These are phyloP conservation scores for Colletotrichum tamarilloi DNA, from an alignment of 2,329 filamentous ascomycete genomes.

Conservation along the genomic window DNA sequence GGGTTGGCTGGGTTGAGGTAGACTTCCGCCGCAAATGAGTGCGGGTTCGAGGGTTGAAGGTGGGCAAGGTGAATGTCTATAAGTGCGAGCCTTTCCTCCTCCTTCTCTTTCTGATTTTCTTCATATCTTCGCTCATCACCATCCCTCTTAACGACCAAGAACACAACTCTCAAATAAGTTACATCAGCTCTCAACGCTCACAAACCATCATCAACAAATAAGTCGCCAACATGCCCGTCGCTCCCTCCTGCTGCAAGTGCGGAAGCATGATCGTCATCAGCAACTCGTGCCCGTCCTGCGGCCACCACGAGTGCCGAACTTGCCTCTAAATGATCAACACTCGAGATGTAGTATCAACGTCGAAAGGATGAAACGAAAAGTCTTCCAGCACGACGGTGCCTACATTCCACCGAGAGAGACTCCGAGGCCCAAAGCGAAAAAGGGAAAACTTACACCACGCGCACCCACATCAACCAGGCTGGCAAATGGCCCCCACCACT, in stretches of 20 bases:
- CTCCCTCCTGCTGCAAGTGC: slow-evolving; percentile 67
- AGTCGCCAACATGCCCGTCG: slow-evolving; percentile 53
- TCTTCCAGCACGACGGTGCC: not conserved
- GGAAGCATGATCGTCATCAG: slow-evolving; percentile 68
- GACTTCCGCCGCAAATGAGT: not conserved
- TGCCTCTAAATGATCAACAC: slow-evolving; percentile 48
- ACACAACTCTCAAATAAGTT: not conserved
- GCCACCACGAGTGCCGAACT: slow-evolving; percentile 60
- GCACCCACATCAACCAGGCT: slow-evolving; percentile 3
- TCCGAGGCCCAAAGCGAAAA: slow-evolving; percentile 15
- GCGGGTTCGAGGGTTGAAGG: slow-evolving; percentile 10
- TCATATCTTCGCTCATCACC: not conserved
- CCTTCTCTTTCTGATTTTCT: accelerated
- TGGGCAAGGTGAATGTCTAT: slow-evolving; percentile 25
- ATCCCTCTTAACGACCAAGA: not conserved
- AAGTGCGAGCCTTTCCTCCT: slow-evolving; percentile 23
- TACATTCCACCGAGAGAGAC: slow-evolving; percentile 31
- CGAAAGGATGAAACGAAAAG: not conserved
- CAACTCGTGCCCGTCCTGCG: slow-evolving; percentile 62
- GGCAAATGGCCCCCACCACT: not conserved
- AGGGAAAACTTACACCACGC: not conserved
- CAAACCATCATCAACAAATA: slow-evolving; percentile 9
- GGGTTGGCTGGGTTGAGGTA: slow-evolving; percentile 1
- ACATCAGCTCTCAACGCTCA: slow-evolving; percentile 10
- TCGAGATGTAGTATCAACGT: not conserved